These are phyloP conservation scores for Rhizoclosmatium sp. DNA, from an alignment of 192 early-diverging fungal genomes.

Conservation along the genomic window DNA sequence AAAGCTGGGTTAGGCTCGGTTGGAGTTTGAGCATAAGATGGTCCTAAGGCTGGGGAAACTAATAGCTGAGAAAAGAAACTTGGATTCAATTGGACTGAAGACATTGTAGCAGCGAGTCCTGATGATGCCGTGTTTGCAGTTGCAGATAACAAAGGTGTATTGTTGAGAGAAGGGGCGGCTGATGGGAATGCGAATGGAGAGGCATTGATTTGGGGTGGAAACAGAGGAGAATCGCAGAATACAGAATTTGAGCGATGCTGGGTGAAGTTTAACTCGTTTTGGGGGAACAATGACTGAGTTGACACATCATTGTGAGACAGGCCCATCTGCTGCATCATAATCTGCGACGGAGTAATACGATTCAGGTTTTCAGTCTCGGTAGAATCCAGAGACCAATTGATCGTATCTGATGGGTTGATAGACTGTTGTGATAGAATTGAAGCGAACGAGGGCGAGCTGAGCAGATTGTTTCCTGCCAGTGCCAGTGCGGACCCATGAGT, in stretches of 20 bases:
- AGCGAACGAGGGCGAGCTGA: too few relatives aligned
- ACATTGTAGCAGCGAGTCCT: neutral
- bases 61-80: neutral
- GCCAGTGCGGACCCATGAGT: too few relatives aligned
- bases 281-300: neutral
- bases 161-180: neutral
- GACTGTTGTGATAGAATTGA: too few relatives aligned
- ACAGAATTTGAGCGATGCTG: neutral
- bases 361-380: neutral
- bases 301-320: neutral
- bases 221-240: conserved; percentile 13
- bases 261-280: neutral
- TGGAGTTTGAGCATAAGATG: neutral
- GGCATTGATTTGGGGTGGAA: neutral
- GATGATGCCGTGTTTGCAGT: neutral
- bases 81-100: neutral
- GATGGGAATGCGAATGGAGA: conserved; percentile 2
- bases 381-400: neutral
- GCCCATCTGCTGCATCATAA: neutral
- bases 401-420: too few relatives aligned
- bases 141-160: neutral
- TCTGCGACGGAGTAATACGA: neutral
- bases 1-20: neutral
- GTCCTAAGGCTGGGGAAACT: neutral
- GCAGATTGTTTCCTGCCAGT: too few relatives aligned